A percentile compares a stretch with the other conserved stretches of the same genome.
Conservation (phyloP, 2,329 filamentous ascomycete species). For the Paramyrothecium roridum region DNA sequence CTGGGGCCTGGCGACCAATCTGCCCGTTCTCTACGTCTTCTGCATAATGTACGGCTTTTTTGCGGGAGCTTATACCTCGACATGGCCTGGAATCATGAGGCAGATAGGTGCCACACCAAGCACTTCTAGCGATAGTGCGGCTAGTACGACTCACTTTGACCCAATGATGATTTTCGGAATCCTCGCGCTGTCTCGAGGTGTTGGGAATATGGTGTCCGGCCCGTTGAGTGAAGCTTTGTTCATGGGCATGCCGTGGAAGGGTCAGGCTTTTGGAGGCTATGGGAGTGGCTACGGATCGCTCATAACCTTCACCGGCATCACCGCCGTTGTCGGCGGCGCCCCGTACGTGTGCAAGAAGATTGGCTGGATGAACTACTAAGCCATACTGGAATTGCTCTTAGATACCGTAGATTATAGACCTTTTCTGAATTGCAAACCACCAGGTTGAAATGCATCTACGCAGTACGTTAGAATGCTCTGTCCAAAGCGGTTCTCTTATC, state of each 20-base stretch:
- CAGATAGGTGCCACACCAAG: slow-evolving; percentile 17
- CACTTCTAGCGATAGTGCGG: background rate
- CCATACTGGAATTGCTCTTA: background rate
- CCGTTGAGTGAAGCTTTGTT: slow-evolving; percentile 54
- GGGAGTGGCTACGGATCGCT: slow-evolving; percentile 29
- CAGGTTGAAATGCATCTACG: no score
- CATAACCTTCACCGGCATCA: slow-evolving; percentile 29
- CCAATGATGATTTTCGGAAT: slow-evolving; percentile 56
- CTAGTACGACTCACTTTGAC: slow-evolving; percentile 25
- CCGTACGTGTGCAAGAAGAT: slow-evolving; percentile 24
- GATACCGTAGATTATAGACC: no score
- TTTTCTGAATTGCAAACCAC: no score
- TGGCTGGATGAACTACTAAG: slow-evolving; percentile 22
- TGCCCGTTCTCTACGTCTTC: slow-evolving; percentile 56
- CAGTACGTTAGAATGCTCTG: no score
- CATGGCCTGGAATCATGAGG: slow-evolving; percentile 57
- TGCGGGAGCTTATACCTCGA: slow-evolving; percentile 59
- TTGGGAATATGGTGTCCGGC: slow-evolving; percentile 57
- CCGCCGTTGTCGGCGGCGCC: slow-evolving; percentile 23
- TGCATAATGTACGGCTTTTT: slow-evolving; percentile 63
- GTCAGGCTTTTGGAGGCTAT: slow-evolving; percentile 24
- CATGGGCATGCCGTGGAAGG: slow-evolving; percentile 38
- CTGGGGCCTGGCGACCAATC: slow-evolving; percentile 56
- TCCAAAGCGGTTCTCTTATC: no score
- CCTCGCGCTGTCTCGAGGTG: slow-evolving; percentile 54